A percentile compares a stretch with the other conserved stretches of the same genome.
Evolutionary conservation across 1,284 basidiomycete species (phyloP).

Genomic region (Puccinia horiana): DNA sequence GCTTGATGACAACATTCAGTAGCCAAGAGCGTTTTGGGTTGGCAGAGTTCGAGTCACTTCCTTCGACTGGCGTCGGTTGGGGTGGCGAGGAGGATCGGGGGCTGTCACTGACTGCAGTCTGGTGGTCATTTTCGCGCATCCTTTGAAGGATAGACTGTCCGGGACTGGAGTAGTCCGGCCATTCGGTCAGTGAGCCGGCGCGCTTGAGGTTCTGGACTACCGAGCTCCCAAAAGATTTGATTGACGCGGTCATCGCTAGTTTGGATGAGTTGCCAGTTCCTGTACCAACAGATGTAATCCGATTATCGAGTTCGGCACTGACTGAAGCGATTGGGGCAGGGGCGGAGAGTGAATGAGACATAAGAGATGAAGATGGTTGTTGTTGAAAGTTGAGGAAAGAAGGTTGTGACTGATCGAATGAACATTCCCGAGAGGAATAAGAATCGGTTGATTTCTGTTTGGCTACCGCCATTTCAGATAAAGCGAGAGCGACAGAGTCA

Average conservation of each 20-base stretch:
- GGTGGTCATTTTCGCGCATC: constrained; percentile 15
- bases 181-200: constrained; percentile 18
- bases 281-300: not conserved
- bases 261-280: not conserved
- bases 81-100: not conserved
- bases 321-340: not conserved
- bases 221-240: constrained; percentile 19
- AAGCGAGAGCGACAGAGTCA: not conserved
- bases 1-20: constrained; percentile 6
- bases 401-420: not conserved
- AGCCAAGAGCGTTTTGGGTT: constrained; percentile 14
- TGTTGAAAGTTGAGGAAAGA: not conserved
- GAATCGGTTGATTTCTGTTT: not conserved
- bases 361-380: not conserved
- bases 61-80: not conserved
- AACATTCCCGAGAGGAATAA: not conserved
- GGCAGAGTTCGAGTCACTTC: not conserved
- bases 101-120: not conserved
- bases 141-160: constrained; percentile 17
- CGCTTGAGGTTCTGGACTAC: constrained; percentile 34
- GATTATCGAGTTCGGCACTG: not conserved
- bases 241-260: not conserved
- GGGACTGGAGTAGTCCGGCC: constrained; percentile 8
- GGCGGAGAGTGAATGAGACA: constrained; percentile 18
- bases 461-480: not conserved